These are phyloP conservation scores for Smittium mucronatum DNA, from an alignment of 371 early-diverging fungal species.

Conservation along the genomic window DNA sequence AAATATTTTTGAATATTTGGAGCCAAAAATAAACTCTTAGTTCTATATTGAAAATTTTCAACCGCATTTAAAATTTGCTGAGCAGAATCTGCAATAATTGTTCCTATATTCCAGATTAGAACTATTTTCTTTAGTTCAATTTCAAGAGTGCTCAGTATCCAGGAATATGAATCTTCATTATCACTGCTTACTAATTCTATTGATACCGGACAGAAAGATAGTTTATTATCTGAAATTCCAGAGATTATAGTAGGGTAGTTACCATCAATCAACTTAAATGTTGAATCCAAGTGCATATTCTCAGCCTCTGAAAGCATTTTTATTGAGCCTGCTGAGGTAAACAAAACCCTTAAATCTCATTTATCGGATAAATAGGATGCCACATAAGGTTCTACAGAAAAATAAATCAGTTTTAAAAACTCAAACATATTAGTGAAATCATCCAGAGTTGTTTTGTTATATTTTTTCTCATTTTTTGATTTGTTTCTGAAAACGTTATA, in stretches of 20 bases:
- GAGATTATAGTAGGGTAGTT: background rate
- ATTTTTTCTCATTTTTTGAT: background rate
- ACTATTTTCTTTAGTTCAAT: background rate
- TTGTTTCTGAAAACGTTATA: background rate
- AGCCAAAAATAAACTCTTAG: background rate
- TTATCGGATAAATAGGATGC: background rate
- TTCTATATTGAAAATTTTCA: background rate
- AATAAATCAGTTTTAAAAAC: background rate
- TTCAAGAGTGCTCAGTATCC: background rate
- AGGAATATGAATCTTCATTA: background rate
- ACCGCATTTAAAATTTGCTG: background rate
- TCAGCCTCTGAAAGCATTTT: background rate
- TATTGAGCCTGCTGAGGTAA: background rate
- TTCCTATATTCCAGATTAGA: background rate
- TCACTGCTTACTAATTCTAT: background rate
- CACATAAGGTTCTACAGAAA: background rate
- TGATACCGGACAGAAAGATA: background rate
- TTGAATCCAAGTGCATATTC: background rate
- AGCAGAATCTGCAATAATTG: background rate
- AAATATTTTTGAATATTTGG: background rate
- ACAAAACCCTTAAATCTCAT: background rate
- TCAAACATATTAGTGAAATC: background rate
- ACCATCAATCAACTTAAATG: background rate
- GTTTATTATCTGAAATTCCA: background rate
- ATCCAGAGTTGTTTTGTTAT: background rate